Conservation (phyloP, 371 early-diverging fungal species). For the Saksenaea oblongispora region DNA sequence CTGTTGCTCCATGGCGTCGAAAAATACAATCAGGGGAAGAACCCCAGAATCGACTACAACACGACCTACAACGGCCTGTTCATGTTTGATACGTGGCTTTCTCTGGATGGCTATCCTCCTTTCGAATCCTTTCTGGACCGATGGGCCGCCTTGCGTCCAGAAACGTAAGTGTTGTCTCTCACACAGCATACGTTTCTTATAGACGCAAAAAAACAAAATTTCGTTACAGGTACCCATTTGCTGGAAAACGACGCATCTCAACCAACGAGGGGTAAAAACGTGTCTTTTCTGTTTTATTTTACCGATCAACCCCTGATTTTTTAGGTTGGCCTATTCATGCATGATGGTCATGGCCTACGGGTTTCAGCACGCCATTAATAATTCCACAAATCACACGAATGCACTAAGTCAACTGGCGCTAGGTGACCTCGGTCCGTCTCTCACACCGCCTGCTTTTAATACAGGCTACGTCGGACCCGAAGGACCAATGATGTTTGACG, state of each 20-base stretch:
- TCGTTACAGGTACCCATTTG: constrained; percentile 54
- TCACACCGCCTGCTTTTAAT: constrained; percentile 53
- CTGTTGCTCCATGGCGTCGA: constrained; percentile 25
- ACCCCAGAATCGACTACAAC: constrained; percentile 25
- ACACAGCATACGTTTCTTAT: not conserved
- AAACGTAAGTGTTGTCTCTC: constrained; percentile 36
- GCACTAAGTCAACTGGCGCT: constrained; percentile 36
- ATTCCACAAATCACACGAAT: constrained; percentile 38
- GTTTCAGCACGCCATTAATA: constrained; percentile 35
- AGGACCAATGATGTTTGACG: constrained; percentile 58
- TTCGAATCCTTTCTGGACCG: constrained; percentile 55
- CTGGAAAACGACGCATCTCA: constrained; percentile 54
- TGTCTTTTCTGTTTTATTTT: not conserved
- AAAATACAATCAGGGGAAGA: constrained; percentile 25
- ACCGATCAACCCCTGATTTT: not conserved
- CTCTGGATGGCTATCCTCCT: constrained; percentile 52
- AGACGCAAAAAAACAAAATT: no score
- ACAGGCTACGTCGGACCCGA: constrained; percentile 61
- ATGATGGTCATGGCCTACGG: constrained; percentile 65
- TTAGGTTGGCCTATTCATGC: constrained; percentile 54
- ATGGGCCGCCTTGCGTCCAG: constrained; percentile 50
- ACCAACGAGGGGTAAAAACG: constrained; percentile 59
- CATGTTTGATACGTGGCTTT: constrained; percentile 58
- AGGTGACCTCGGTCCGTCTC: constrained; percentile 41
- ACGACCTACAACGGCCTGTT: constrained; percentile 50